Conservation (phyloP, 1,139 yeast species). For the Yamadazyma songkhlaensis region DNA sequence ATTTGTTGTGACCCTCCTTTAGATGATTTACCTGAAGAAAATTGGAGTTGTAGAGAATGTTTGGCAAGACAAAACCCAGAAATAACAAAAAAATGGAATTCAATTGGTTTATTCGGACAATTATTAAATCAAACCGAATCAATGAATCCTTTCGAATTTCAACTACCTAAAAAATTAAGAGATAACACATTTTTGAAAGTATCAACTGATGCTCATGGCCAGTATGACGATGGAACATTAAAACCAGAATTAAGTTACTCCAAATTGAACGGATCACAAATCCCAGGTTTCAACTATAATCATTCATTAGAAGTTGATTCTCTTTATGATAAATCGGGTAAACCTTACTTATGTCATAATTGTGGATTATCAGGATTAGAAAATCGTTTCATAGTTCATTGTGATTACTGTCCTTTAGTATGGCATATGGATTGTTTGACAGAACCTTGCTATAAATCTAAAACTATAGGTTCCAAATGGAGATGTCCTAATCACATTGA, state of each 20-base stretch:
- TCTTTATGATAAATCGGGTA: conserved; percentile 62
- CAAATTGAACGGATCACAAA: conserved; percentile 38
- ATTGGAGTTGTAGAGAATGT: conserved; percentile 88
- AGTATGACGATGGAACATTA: conserved; percentile 59
- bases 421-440: conserved; percentile 92
- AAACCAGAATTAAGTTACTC: conserved; percentile 48
- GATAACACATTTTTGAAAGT: conserved; percentile 74
- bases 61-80: conserved; percentile 29
- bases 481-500: conserved; percentile 88
- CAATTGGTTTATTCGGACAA: conserved; percentile 60
- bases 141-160: conserved; percentile 71
- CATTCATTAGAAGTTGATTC: conserved; percentile 61
- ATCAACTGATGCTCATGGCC: conserved; percentile 63
- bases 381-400: conserved; percentile 56
- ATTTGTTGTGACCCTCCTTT: conserved; percentile 89
- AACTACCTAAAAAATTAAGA: conserved; percentile 64
- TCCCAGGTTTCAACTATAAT: conserved; percentile 36
- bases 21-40: conserved; percentile 80
- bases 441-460: conserved; percentile 74
- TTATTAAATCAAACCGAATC: conserved; percentile 56
- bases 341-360: conserved; percentile 66
- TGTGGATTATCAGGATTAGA: conserved; percentile 71
- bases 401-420: conserved; percentile 82
- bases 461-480: conserved; percentile 83
- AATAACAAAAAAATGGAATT: conserved; percentile 27